Evolutionary conservation across 495 filamentous ascomycete genomes (phyloP).

Genomic region (Aeminium ludgeri): DNA sequence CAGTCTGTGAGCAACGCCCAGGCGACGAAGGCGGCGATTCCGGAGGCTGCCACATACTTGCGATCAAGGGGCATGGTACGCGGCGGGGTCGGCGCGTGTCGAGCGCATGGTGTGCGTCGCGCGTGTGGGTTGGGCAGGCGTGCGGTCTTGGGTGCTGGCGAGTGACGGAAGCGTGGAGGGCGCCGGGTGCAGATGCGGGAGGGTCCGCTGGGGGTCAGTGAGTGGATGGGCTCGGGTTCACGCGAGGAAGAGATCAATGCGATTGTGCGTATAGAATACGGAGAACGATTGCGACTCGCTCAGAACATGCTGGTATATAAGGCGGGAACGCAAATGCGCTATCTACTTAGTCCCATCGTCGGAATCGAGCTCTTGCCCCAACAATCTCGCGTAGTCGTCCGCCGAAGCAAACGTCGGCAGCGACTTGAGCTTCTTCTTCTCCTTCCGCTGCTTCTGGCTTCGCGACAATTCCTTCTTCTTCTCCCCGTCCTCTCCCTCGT

Average conservation of each 20-base stretch:
- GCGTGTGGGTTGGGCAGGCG: too few species aligned
- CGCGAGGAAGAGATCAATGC: too few species aligned
- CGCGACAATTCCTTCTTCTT: constrained; percentile 14
- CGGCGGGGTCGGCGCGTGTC: constrained; percentile 1
- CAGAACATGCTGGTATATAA: too few species aligned
- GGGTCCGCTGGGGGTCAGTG: too few species aligned
- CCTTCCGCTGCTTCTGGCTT: constrained; percentile 31
- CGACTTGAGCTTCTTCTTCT: constrained; percentile 67
- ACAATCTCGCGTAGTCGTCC: constrained; percentile 82
- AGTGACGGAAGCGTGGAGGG: not conserved
- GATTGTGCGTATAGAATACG: too few species aligned
- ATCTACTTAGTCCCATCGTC: constrained; percentile 2
- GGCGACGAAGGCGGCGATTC: constrained; percentile 56
- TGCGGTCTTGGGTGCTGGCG: not conserved
- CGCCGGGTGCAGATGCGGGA: too few species aligned
- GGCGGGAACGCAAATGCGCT: too few species aligned
- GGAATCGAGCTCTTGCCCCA: constrained; percentile 52
- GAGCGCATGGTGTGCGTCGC: constrained; percentile 4
- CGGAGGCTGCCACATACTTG: constrained; percentile 56
- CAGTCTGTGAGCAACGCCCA: constrained; percentile 73
- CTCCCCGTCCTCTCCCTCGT: constrained; percentile 27
- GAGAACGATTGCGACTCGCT: too few species aligned
- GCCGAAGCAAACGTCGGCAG: constrained; percentile 82
- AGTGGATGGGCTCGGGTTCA: too few species aligned
- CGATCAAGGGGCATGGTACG: constrained; percentile 59